Percentiles rank a stretch among this genome's conserved stretches.
phyloP scores from a whole-genome alignment of 768 basidiomycete genomes.

The Paxillus ammoniavirescens region DNA sequence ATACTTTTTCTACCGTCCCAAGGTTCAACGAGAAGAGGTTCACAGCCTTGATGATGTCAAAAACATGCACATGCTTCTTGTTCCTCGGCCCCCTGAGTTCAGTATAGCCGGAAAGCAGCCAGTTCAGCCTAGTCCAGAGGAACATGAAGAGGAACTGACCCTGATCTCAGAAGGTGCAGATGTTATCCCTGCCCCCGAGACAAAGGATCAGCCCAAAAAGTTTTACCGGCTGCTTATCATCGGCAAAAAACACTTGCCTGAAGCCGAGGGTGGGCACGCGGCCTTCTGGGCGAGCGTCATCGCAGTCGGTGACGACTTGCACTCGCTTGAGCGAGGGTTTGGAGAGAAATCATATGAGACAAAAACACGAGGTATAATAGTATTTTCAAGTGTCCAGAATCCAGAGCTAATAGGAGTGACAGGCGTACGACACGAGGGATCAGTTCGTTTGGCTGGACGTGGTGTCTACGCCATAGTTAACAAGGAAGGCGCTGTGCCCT shows the following conservation, averaged over 20 bases:
- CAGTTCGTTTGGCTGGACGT: constrained; percentile 52
- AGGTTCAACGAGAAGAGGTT: constrained; percentile 51
- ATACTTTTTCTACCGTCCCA: constrained; percentile 65
- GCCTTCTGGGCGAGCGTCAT: constrained; percentile 54
- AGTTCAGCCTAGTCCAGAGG: too few relatives aligned
- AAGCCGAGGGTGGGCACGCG: constrained; percentile 38
- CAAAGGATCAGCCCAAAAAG: constrained; percentile 36
- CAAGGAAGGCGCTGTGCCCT: constrained; percentile 42
- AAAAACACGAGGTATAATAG: constrained; percentile 49
- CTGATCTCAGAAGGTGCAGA: constrained; percentile 46
- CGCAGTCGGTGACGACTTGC: constrained; percentile 50
- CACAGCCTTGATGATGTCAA: constrained; percentile 56
- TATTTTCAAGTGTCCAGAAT: not conserved
- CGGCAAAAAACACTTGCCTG: constrained; percentile 59
- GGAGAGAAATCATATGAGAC: constrained; percentile 57
- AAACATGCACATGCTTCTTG: constrained; percentile 58
- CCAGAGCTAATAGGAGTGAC: not conserved
- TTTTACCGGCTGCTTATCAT: constrained; percentile 50
- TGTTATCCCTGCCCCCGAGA: constrained; percentile 43
- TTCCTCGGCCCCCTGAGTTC: constrained; percentile 53
- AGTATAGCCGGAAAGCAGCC: constrained; percentile 5
- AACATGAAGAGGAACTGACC: constrained; percentile 36
- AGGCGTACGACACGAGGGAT: constrained; percentile 53
- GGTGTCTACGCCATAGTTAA: constrained; percentile 63
- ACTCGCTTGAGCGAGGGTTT: constrained; percentile 44